Evolutionary conservation across 768 basidiomycete species (phyloP).

Genomic region (Krasilnikovozyma curviuscula): DNA sequence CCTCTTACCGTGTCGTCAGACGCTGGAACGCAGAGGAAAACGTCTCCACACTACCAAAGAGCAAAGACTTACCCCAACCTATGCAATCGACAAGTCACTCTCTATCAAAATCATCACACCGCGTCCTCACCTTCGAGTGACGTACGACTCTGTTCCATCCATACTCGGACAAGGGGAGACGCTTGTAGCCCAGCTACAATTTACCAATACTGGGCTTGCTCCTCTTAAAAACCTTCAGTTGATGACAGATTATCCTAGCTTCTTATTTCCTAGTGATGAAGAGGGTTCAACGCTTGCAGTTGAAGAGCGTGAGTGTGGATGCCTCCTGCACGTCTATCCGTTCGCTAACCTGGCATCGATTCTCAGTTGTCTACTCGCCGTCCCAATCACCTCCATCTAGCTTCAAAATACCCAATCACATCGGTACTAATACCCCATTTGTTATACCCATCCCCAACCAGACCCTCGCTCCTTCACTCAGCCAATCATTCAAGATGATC

Average conservation of each 20-base stretch:
- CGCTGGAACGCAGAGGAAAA: constrained; percentile 48
- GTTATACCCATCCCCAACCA: constrained; percentile 27
- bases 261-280: neutral
- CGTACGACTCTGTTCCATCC: constrained; percentile 13
- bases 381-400: neutral
- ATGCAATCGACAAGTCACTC: constrained; percentile 48
- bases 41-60: constrained; percentile 54
- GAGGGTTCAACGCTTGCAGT: too few species aligned
- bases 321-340: too few species aligned
- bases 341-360: neutral
- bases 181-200: constrained; percentile 21
- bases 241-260: constrained; percentile 6
- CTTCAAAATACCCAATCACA: constrained; percentile 34
- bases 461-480: constrained; percentile 34
- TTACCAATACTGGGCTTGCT: constrained; percentile 11
- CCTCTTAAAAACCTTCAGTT: neutral
- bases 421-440: constrained; percentile 33
- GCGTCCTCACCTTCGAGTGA: constrained; percentile 39
- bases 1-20: constrained; percentile 47
- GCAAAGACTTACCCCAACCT: constrained; percentile 48
- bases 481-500: constrained; percentile 35
- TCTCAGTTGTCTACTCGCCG: neutral
- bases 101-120: constrained; percentile 44
- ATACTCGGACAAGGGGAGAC: constrained; percentile 22
- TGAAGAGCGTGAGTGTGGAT: neutral